Evolutionary conservation across 2,329 filamentous ascomycete genomes (phyloP).

Genomic region (Proliferodiscus dingleyae): DNA sequence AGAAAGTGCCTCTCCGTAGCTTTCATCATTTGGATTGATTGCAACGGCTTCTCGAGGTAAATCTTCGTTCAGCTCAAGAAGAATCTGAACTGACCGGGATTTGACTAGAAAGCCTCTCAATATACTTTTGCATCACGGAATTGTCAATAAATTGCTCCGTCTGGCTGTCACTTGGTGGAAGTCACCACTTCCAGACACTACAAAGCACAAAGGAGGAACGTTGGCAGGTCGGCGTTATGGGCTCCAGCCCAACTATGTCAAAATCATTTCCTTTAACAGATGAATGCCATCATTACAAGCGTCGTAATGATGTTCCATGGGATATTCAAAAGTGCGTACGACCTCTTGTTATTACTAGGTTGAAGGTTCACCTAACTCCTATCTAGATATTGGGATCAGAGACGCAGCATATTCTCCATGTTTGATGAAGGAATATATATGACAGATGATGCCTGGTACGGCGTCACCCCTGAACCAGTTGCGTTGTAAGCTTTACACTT

Average conservation of each 20-base stretch:
- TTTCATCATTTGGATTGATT: too few species aligned
- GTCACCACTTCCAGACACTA: too few species aligned
- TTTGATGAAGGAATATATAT: constrained; percentile 87
- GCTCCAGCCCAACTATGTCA: not conserved
- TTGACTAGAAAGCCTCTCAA: too few species aligned
- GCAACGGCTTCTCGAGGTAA: too few species aligned
- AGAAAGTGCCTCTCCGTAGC: too few species aligned
- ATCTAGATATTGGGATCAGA: constrained; percentile 80
- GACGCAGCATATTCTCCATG: constrained; percentile 78
- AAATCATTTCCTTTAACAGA: constrained; percentile 44
- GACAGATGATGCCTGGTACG: constrained; percentile 95
- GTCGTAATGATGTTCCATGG: constrained; percentile 66
- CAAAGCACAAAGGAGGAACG: not conserved
- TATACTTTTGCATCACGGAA: too few species aligned
- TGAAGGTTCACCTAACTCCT: constrained; percentile 2
- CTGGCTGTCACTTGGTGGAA: too few species aligned
- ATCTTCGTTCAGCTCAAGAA: too few species aligned
- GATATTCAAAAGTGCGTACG: constrained; percentile 73
- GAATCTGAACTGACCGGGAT: too few species aligned
- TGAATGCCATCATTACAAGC: constrained; percentile 70
- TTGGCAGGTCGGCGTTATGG: not conserved
- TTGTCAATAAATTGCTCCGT: too few species aligned
- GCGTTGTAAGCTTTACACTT: constrained; percentile 57
- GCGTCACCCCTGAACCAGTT: constrained; percentile 89
- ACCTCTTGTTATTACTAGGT: not conserved